Base-by-base conservation (phyloP, 2,329 filamentous ascomycete genomes). In the Penicillium concentricum region DNA sequence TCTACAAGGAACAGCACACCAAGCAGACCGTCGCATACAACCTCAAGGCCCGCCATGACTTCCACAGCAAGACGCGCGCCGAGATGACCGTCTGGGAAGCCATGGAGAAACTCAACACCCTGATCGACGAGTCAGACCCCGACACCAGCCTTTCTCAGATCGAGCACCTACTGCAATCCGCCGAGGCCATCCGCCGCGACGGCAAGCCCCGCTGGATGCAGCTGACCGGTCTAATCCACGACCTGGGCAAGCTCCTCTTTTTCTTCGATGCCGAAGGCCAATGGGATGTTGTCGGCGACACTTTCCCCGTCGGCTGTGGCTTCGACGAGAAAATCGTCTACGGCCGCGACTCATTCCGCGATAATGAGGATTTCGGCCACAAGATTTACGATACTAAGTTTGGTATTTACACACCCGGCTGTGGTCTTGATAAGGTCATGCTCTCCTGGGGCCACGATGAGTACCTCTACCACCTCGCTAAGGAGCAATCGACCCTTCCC, bases 41-140 rank as follows among this genome's bases (percentile, higher is more conserved):
- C 79, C 82, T 95, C 42, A 85, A 87, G 61, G 90, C 89, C 15
- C 89, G 92, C 54, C 86, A 88, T 65, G 78, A 82, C 53, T 90
- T 91, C 78, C 79, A 86, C 74, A 82, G 81, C 62, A 84, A 86
- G 59, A 83, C 83, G 2, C 85, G 89, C 52, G 85, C 88, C 16
- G 82, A 89, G 74, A 91, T 96, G 89, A 88, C 87, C 60, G 82
- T 96, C 72, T 96, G 91, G 92, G 82, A 95, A 73, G 92, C 92
- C 20, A 94, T 96, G 78, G 90, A 95, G 83, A 92, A 91, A 76
- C 87, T 96, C 69, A 91, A 96, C 82, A 91, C 89, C 0, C 83
- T 96, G 51, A 89, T 96, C 73, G 92, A 96, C 77, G 90, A 95
- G 76, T 92, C 88, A 20, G 92, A 96, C 78, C 92, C 92, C 1